Base-by-base conservation (phyloP, 139 green algal genomes). In the Trebouxia sp. region DNA sequence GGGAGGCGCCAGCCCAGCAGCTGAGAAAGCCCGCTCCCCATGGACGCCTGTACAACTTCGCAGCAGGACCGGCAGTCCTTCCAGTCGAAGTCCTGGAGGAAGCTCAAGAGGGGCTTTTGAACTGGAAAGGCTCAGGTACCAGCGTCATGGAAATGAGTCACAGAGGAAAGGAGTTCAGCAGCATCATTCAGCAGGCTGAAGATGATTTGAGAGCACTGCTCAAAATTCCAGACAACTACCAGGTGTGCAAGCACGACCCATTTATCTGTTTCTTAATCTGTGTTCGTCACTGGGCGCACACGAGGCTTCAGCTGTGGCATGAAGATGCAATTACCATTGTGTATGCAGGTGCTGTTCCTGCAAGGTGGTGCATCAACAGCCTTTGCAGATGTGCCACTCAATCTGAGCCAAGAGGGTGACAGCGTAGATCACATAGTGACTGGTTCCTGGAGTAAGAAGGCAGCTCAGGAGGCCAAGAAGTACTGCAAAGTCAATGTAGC, bases 91-190 rank as follows among this genome's bases (percentile, higher is more conserved):
- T 99, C 37, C 90, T 99, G 76, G 88, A 98, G 87, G 56, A 94
- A 75, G 91, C 94, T 2, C 94, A 98, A 87, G 81, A 75, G 15
- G 97, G 99, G n/a, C 80, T 98, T 35, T 69, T 99, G n/a, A 97
- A 98, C 90, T 99, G 90, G 88, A 86, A 91, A 38, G 91, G 91
- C 65, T 86, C 48, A 75, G 96, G 97, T 75, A 97, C 97, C 91
- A 95, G 87, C 83, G 94, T 99, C 15, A 98, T 98, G 94, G 97
- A 99, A 91, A 99, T 99, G 97, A 95, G 85, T 67, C 97, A 99
- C 84, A 91, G 97, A 66, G 92, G 95, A 75, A 98, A 98, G 86
- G 93, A 97, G 82, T 99, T 98, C 86, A 91, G 93, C 30, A 84
- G 72, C 75, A 98, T 99, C 76, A 90, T 93, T 12, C 82, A 90